Evolutionary conservation across 2,329 filamentous ascomycete species (phyloP).

Genomic region (Tympanopsis confertula): DNA sequence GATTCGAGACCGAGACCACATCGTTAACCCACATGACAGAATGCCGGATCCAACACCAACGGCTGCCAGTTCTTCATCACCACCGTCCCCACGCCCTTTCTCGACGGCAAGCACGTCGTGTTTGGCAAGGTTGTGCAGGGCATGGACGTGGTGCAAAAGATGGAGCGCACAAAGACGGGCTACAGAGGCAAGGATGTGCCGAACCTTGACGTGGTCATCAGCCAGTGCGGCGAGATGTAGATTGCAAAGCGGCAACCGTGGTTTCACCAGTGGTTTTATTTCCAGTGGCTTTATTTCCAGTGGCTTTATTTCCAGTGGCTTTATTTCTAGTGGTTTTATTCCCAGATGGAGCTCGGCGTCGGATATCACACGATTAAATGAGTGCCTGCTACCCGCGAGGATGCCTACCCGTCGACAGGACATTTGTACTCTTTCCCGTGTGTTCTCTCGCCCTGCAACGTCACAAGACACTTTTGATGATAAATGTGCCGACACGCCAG

Average conservation of each 20-base stretch:
- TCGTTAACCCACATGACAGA: slow-evolving; percentile 33
- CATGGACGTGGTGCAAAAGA: slow-evolving; percentile 82
- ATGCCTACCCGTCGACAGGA: no score
- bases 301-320: no score
- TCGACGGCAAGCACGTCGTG: slow-evolving; percentile 89
- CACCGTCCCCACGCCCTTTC: slow-evolving; percentile 71
- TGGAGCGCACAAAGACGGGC: slow-evolving; percentile 80
- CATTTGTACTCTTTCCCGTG: no score
- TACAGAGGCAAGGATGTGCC: slow-evolving; percentile 66
- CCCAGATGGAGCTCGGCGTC: no score
- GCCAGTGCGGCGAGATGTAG: slow-evolving; percentile 88
- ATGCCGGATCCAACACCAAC: slow-evolving; percentile 84
- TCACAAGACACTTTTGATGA: slow-evolving; percentile 26
- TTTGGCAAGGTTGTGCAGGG: slow-evolving; percentile 85
- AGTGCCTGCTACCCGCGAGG: no score
- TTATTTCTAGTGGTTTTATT: no score
- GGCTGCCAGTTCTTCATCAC: slow-evolving; percentile 98
- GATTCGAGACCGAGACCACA: neutral
- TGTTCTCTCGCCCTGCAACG: no score
- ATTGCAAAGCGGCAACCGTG: no score
- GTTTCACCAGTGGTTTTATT: no score
- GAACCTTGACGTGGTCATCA: slow-evolving; percentile 71
- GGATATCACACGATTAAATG: no score
- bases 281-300: no score
- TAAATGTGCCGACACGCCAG: slow-evolving; percentile 22